phyloP scores from a whole-genome alignment of 257 asterid species.

The Eustoma russellianum region DNA sequence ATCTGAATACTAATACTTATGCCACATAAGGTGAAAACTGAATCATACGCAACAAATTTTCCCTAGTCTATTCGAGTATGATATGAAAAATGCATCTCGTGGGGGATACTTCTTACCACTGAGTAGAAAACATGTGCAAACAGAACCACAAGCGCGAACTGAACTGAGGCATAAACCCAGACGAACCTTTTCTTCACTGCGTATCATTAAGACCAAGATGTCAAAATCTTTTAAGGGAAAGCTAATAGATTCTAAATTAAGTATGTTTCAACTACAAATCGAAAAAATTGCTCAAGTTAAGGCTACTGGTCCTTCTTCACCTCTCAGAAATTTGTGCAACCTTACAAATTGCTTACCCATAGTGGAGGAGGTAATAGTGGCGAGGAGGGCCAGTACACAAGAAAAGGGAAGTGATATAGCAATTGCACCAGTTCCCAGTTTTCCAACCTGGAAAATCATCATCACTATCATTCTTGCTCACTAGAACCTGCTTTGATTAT shows the following conservation, averaged over 20 bases:
- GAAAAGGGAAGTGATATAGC: slow-evolving; percentile 89
- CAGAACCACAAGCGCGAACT: slow-evolving; percentile 62
- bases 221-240: not conserved
- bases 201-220: slow-evolving; percentile 2
- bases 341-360: slow-evolving; percentile 49
- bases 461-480: not conserved
- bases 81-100: no score
- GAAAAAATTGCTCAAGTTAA: not conserved
- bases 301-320: not conserved
- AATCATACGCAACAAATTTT: not conserved
- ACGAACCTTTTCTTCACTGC: slow-evolving; percentile 63
- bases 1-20: not conserved
- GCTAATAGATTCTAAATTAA: not conserved
- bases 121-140: slow-evolving; percentile 75
- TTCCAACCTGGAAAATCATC: slow-evolving; percentile 37
- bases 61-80: no score
- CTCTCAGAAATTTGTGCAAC: no score
- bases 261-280: not conserved
- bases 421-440: slow-evolving; percentile 60
- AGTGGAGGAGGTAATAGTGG: slow-evolving; percentile 72
- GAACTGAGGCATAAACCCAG: slow-evolving; percentile 70
- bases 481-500: no score
- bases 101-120: slow-evolving; percentile 34
- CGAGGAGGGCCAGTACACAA: slow-evolving; percentile 69
- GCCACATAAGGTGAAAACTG: not conserved